Evolutionary conservation across 352 stramenopile species (phyloP).

Genomic region (Globisporangium uncinulatum): DNA sequence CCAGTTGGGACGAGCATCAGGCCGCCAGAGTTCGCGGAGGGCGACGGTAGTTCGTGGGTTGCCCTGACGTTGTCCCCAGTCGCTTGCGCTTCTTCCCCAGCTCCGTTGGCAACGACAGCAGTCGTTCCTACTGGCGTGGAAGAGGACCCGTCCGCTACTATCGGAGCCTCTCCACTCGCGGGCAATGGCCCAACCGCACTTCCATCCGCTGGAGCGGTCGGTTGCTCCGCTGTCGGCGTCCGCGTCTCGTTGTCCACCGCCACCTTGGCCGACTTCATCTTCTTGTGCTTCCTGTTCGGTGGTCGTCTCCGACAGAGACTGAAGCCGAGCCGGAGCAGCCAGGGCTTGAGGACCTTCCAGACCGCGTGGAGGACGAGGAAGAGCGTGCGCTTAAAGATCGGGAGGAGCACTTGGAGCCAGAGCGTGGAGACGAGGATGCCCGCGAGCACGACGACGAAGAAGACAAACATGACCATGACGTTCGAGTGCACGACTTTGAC

Average conservation of each 20-base stretch:
- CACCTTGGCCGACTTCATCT: conserved; percentile 1
- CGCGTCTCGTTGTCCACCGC: background rate
- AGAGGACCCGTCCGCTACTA: too few relatives aligned
- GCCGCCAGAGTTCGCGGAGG: too few relatives aligned
- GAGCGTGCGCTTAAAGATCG: conserved; percentile 41
- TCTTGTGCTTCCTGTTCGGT: background rate
- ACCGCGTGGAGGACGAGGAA: conserved; percentile 18
- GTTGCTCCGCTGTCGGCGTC: background rate
- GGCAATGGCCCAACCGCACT: background rate
- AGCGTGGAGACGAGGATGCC: conserved; percentile 53
- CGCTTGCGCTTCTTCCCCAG: too few relatives aligned
- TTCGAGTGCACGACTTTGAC: conserved; percentile 69
- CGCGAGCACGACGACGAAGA: conserved; percentile 31
- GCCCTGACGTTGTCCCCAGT: too few relatives aligned
- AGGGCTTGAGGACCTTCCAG: conserved; percentile 1
- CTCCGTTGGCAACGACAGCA: too few relatives aligned
- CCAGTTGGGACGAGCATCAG: background rate
- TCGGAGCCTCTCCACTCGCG: background rate
- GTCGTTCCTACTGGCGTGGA: background rate
- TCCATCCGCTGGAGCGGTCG: background rate
- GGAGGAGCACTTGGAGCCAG: conserved; percentile 39
- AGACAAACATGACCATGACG: conserved; percentile 66
- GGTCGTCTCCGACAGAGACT: background rate
- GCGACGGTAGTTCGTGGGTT: background rate
- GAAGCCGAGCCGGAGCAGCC: background rate